A percentile compares a stretch with the other conserved stretches of the same genome.
phyloP scores from a whole-genome alignment of 2,329 filamentous ascomycete genomes.

The Ceratocystis ficicola region DNA sequence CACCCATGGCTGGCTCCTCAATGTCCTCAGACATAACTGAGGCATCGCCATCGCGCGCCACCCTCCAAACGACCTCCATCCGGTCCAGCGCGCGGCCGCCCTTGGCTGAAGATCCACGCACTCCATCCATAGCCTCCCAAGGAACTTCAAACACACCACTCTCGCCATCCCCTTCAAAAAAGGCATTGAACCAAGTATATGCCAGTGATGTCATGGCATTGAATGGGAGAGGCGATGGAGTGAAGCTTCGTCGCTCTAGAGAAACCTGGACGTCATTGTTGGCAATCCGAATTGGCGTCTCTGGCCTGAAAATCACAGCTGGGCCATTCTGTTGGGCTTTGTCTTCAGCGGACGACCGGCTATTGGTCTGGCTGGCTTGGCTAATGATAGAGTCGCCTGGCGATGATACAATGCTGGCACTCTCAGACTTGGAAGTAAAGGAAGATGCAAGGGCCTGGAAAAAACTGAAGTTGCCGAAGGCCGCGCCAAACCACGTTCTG shows the following conservation, averaged over 20 bases:
- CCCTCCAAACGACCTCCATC: slow-evolving; percentile 74
- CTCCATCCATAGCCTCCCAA: slow-evolving; percentile 71
- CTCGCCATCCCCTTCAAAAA: slow-evolving; percentile 61
- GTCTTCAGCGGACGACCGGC: slow-evolving; percentile 21
- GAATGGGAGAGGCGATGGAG: slow-evolving; percentile 61
- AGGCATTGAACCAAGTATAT: slow-evolving; percentile 94
- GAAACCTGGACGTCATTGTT: slow-evolving; percentile 84
- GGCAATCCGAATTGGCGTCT: slow-evolving; percentile 54
- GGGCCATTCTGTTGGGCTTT: slow-evolving; percentile 33
- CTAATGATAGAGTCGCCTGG: slow-evolving; percentile 16
- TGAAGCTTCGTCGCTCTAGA: slow-evolving; percentile 73
- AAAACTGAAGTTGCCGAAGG: slow-evolving; percentile 21
- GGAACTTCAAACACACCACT: slow-evolving; percentile 51
- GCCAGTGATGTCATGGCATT: slow-evolving; percentile 88
- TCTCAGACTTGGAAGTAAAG: slow-evolving; percentile 20
- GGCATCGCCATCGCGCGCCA: slow-evolving; percentile 21
- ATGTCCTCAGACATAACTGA: slow-evolving; percentile 29
- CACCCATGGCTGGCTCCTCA: slow-evolving; percentile 53
- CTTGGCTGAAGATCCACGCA: slow-evolving; percentile 77
- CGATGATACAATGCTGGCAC: slow-evolving; percentile 19
- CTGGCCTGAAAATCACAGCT: slow-evolving; percentile 66
- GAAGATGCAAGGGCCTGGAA: slow-evolving; percentile 22
- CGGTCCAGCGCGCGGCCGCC: slow-evolving; percentile 71
- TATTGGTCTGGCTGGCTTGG: slow-evolving; percentile 10
- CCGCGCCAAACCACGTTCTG: slow-evolving; percentile 21